A percentile compares a stretch with the other conserved stretches of the same genome.
Evolutionary conservation across 2,329 filamentous ascomycete species (phyloP).

Genomic region (Corynespora cassiicola): DNA sequence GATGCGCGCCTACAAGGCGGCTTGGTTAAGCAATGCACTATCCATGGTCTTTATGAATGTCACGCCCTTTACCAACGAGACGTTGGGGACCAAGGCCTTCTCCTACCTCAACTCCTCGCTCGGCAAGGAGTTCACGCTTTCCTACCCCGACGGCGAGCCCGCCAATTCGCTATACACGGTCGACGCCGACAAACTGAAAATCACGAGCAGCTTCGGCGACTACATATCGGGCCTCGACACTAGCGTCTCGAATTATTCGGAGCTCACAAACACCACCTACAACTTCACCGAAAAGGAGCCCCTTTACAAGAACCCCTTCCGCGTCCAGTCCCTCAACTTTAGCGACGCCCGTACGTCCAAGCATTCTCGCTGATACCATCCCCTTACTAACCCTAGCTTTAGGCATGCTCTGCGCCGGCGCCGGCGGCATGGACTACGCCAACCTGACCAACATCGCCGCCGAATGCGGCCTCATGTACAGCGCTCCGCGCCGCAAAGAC

Average conservation of each 20-base stretch:
- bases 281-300: conserved; percentile 1
- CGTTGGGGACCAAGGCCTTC: conserved; percentile 28
- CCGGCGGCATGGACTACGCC: conserved; percentile 34
- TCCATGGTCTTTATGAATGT: conserved; percentile 51
- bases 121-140: conserved; percentile 42
- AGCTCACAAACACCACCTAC: conserved; percentile 7
- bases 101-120: conserved; percentile 48
- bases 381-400: not conserved
- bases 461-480: conserved; percentile 50
- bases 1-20: conserved; percentile 52
- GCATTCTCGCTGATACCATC: not conserved
- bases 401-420: conserved; percentile 37
- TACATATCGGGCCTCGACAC: conserved; percentile 3
- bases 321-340: conserved; percentile 5
- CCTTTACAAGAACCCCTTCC: conserved; percentile 12
- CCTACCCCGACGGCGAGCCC: conserved; percentile 3
- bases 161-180: not conserved
- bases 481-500: conserved; percentile 46
- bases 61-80: conserved; percentile 27
- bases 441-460: conserved; percentile 53
- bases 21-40: conserved; percentile 51
- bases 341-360: conserved; percentile 1
- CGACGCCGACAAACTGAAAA: conserved; percentile 1
- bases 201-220: not conserved
- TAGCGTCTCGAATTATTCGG: conserved; percentile 9